Evolutionary conservation across 164 flowering plant species (phyloP).

Genomic region (Tinospora cordifolia): DNA sequence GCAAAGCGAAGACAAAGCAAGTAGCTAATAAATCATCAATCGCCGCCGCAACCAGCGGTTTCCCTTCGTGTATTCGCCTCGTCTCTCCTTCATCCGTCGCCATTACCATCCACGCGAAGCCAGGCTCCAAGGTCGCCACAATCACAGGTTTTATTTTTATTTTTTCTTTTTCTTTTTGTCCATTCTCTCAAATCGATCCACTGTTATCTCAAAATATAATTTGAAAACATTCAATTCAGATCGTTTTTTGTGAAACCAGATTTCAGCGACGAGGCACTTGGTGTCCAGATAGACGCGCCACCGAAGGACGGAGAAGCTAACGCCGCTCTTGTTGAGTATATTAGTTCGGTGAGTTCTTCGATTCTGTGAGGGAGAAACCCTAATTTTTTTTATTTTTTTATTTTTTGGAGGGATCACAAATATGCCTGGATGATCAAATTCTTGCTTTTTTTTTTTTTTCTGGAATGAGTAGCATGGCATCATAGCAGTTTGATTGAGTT

Average conservation of each 20-base stretch:
- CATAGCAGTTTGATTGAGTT: too few relatives aligned
- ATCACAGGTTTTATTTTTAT: constrained; percentile 52
- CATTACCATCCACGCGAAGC: constrained; percentile 90
- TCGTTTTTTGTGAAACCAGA: constrained; percentile 28
- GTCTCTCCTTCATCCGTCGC: constrained; percentile 73
- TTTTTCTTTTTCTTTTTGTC: too few relatives aligned
- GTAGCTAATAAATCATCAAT: constrained; percentile 6
- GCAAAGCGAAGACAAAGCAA: constrained; percentile 22
- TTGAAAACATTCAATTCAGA: not conserved
- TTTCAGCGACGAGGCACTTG: constrained; percentile 70
- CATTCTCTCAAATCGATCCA: not conserved
- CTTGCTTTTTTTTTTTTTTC: not conserved
- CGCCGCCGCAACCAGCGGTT: constrained; percentile 12
- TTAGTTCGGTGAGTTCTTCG: constrained; percentile 57
- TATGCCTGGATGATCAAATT: too few relatives aligned
- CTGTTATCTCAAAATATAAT: not conserved
- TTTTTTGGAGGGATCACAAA: not conserved
- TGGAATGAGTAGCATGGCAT: too few relatives aligned
- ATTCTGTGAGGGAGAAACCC: not conserved
- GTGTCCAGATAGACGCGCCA: constrained; percentile 93
- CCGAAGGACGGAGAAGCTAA: constrained; percentile 94
- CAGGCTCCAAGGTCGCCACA: constrained; percentile 77
- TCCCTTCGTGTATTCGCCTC: constrained; percentile 61
- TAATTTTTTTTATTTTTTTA: not conserved
- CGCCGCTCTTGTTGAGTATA: constrained; percentile 78